Evolutionary conservation across 2,329 filamentous ascomycete genomes (phyloP).

Genomic region (Penicillium hesseltinei): DNA sequence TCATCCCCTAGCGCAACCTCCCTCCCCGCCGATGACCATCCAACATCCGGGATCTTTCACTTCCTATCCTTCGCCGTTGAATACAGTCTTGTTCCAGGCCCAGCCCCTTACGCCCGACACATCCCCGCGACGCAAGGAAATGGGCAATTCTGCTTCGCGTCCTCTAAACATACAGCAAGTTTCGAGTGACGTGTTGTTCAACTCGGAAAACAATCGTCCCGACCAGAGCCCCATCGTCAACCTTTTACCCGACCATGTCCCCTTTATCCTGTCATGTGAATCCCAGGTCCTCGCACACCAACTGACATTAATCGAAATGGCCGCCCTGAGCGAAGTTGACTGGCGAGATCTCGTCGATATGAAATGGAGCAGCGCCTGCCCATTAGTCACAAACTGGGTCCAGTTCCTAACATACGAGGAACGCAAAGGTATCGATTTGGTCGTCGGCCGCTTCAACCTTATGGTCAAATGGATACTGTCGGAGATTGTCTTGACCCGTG

Average conservation of each 20-base stretch:
- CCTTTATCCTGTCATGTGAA: constrained; percentile 63
- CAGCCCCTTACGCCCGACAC: constrained; percentile 45
- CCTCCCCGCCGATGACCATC: constrained; percentile 47
- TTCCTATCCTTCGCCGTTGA: constrained; percentile 32
- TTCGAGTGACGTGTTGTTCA: constrained; percentile 35
- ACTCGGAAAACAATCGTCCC: constrained; percentile 30
- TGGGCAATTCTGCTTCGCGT: constrained; percentile 17
- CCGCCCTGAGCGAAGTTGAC: constrained; percentile 63
- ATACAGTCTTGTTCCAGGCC: constrained; percentile 34
- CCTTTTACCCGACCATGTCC: constrained; percentile 49
- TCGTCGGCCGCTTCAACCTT: constrained; percentile 65
- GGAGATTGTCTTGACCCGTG: constrained; percentile 59
- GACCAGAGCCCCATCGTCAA: constrained; percentile 11
- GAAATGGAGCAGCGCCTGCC: constrained; percentile 58
- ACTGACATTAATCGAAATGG: constrained; percentile 64
- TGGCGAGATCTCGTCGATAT: constrained; percentile 66
- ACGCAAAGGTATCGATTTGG: constrained; percentile 60
- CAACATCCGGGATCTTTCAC: constrained; percentile 38
- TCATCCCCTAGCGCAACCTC: constrained; percentile 48
- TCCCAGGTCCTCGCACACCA: constrained; percentile 62
- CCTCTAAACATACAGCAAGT: constrained; percentile 29
- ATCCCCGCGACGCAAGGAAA: constrained; percentile 35
- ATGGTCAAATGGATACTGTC: constrained; percentile 66
- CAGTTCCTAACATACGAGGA: constrained; percentile 57
- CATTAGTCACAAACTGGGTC: constrained; percentile 58